These are phyloP conservation scores for Anethum foeniculum DNA, from an alignment of 140 eudicot species.

Conservation along the genomic window DNA sequence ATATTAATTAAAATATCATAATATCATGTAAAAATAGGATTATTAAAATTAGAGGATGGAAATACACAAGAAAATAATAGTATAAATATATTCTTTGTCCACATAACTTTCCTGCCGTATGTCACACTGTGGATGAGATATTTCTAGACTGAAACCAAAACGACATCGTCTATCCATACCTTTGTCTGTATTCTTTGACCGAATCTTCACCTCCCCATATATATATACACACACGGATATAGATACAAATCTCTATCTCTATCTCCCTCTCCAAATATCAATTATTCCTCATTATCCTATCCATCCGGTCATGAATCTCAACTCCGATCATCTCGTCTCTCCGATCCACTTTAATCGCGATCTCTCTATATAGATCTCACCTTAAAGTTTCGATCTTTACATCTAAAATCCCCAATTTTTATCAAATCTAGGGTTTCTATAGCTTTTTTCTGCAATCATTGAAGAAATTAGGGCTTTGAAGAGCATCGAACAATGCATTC, in stretches of 20 bases:
- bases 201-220: not conserved
- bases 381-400: not conserved
- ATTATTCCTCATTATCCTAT: slow-evolving; percentile 3
- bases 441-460: not conserved
- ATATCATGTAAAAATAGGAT: not conserved
- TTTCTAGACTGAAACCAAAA: not conserved
- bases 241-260: not conserved
- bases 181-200: slow-evolving; percentile 8
- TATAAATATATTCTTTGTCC: not conserved
- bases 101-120: not conserved
- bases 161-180: not conserved
- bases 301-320: slow-evolving; percentile 25
- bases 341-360: slow-evolving; percentile 21
- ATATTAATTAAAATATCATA: too few relatives aligned
- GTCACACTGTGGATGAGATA: not conserved
- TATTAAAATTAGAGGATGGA: not conserved
- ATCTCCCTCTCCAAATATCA: not conserved
- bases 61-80: not conserved
- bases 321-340: slow-evolving; percentile 23
- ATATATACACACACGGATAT: not conserved
- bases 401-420: slow-evolving; percentile 17
- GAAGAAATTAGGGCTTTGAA: slow-evolving; percentile 26
- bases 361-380: not conserved
- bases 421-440: slow-evolving; percentile 7
- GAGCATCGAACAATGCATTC: slow-evolving; percentile 91